Evolutionary conservation across 495 filamentous ascomycete species (phyloP).

Genomic region (Poronia punctata): DNA sequence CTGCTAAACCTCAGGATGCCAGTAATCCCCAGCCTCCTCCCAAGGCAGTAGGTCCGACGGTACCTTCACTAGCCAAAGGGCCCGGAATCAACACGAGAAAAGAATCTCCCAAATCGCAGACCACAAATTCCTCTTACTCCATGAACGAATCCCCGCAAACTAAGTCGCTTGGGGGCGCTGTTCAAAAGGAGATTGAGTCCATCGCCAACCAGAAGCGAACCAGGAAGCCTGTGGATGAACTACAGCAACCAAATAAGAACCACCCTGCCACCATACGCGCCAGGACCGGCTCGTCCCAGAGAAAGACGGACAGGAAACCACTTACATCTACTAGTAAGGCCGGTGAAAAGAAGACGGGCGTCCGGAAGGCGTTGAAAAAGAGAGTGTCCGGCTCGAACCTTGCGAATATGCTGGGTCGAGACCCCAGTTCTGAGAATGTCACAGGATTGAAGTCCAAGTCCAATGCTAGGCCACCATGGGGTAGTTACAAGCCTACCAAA

Average conservation of each 20-base stretch:
- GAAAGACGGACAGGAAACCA: conserved; percentile 21
- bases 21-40: conserved; percentile 20
- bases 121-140: too few relatives aligned
- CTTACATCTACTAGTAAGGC: conserved; percentile 9
- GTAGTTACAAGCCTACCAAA: conserved; percentile 13
- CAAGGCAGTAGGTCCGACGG: conserved; percentile 17
- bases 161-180: too few relatives aligned
- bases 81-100: too few relatives aligned
- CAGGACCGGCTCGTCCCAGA: conserved; percentile 3
- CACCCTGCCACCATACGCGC: conserved; percentile 14
- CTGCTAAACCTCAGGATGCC: conserved; percentile 3
- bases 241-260: conserved; percentile 12
- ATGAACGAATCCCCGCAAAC: too few relatives aligned
- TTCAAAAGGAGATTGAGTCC: conserved; percentile 22
- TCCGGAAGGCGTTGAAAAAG: conserved; percentile 26
- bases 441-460: conserved; percentile 16
- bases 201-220: conserved; percentile 40
- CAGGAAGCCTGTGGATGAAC: conserved; percentile 24
- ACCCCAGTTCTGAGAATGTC: conserved; percentile 20
- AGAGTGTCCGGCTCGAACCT: conserved; percentile 10
- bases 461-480: conserved; percentile 13
- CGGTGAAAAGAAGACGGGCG: conserved; percentile 25
- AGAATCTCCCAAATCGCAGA: too few relatives aligned
- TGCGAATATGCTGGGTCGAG: conserved; percentile 22
- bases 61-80: too few relatives aligned